These are phyloP conservation scores for Russula sp. DNA, from an alignment of 768 basidiomycete species.

Conservation along the genomic window DNA sequence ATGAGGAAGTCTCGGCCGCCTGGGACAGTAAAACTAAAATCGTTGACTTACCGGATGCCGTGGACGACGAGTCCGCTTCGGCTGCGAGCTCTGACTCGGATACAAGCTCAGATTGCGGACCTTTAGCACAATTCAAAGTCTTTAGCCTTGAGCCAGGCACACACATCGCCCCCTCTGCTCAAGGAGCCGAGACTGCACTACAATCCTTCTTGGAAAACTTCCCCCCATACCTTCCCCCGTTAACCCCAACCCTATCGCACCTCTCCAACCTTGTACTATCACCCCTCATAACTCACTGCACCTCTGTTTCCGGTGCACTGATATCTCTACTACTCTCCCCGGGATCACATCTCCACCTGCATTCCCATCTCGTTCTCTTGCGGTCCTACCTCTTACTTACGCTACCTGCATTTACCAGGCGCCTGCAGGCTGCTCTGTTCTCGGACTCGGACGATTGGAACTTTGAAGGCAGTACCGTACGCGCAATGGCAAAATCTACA, in stretches of 20 bases:
- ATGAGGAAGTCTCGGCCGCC: slow-evolving; percentile 43
- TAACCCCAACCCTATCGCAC: slow-evolving; percentile 58
- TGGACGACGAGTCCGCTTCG: neutral
- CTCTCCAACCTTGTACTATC: slow-evolving; percentile 58
- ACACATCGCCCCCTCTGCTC: slow-evolving; percentile 28
- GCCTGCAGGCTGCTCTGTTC: slow-evolving; percentile 68
- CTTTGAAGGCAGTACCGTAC: slow-evolving; percentile 20
- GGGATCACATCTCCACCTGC: slow-evolving; percentile 59
- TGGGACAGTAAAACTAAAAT: slow-evolving; percentile 31
- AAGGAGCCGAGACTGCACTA: slow-evolving; percentile 31
- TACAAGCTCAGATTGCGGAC: neutral
- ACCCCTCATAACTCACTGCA: slow-evolving; percentile 56
- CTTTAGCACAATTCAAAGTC: slow-evolving; percentile 37
- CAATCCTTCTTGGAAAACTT: slow-evolving; percentile 50
- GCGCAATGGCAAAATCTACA: slow-evolving; percentile 21
- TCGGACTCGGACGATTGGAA: slow-evolving; percentile 54
- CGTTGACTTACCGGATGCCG: neutral
- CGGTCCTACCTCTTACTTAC: slow-evolving; percentile 73
- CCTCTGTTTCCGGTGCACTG: slow-evolving; percentile 58
- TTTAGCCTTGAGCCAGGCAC: slow-evolving; percentile 67
- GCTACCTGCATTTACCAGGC: slow-evolving; percentile 64
- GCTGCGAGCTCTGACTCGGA: neutral
- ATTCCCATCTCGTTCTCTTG: slow-evolving; percentile 58
- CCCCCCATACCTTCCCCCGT: slow-evolving; percentile 51
- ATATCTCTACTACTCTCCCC: slow-evolving; percentile 61